Base-by-base conservation (phyloP, 371 early-diverging fungal species). In the Mortierella sp. region DNA sequence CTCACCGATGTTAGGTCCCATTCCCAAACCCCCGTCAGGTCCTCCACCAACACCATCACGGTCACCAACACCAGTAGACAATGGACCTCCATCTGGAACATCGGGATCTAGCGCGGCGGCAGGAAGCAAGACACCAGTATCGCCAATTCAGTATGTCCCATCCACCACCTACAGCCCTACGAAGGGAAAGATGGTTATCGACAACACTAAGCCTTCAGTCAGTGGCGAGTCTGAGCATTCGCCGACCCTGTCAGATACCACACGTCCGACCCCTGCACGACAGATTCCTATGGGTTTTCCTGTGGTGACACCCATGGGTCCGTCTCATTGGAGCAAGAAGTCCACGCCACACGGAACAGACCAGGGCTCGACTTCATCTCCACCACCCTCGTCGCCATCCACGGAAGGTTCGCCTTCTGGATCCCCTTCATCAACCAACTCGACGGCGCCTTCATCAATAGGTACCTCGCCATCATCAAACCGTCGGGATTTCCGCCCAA, bases 211-310 rank as follows among this genome's bases (percentile, higher is more conserved):
- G 34, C 17, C 6, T 16, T 16, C 51, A 9, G 40, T 21, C 13
- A 27, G 17, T 10, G 43, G 43, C 16, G 51, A 50, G 10, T n/a
- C 41, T 43, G 53, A 53, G 3, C 46, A 43, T 16, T 48, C 49
- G 2, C 2, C 58, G 3, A 28, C 21, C 17, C 40, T 45, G 14
- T 55, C 62, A 12, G 69, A 69, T 2, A 58, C 69, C 6, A 54
- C 58, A 1, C 57, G 69, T 24, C 69, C 69, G 12, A 69, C 62
- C 7, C 69, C 69, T 12, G 69, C 69, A 2, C 40, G 69, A 14
- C 62, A 62, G 31, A 62, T 69, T 22, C 69, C 69, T 1, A 69
- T 69, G 58, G 69, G 69, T 17, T 69, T 69, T 44, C 69, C 69
- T 21, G 62, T 69, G 1, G 69, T 69, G 6, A 69, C 69, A 10